These are phyloP conservation scores for Colletotrichum liriopes DNA, from an alignment of 2,329 filamentous ascomycete genomes.

Conservation along the genomic window DNA sequence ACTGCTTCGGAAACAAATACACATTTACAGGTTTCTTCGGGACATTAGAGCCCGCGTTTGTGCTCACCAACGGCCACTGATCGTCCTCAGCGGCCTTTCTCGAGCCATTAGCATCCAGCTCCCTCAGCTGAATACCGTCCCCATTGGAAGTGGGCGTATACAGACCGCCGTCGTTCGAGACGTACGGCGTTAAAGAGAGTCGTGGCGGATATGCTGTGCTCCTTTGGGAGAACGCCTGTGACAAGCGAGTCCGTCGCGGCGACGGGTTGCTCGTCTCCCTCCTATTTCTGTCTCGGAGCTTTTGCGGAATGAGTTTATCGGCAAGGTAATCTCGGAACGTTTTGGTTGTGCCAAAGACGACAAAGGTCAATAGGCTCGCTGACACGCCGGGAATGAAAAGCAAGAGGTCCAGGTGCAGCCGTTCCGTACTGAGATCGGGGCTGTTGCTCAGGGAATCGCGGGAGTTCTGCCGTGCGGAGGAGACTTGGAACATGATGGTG, in stretches of 20 bases:
- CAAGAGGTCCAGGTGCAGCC: constrained; percentile 43
- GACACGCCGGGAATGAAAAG: constrained; percentile 49
- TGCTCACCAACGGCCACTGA: constrained; percentile 15
- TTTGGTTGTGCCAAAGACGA: constrained; percentile 49
- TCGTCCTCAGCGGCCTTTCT: constrained; percentile 27
- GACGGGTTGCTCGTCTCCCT: constrained; percentile 4
- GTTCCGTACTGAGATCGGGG: constrained; percentile 52
- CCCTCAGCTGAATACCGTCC: constrained; percentile 22
- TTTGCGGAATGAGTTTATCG: constrained; percentile 42
- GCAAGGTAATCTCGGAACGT: constrained; percentile 46
- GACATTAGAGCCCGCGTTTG: not conserved
- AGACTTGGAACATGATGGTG: constrained; percentile 57
- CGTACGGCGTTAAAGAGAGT: constrained; percentile 26
- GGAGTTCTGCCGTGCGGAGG: constrained; percentile 51
- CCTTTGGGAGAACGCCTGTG: constrained; percentile 12
- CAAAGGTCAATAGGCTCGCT: constrained; percentile 45
- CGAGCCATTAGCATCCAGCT: constrained; percentile 21
- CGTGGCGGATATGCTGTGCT: constrained; percentile 20
- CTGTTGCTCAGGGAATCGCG: constrained; percentile 47
- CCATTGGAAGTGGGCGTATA: constrained; percentile 20
- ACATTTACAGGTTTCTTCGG: constrained; percentile 31
- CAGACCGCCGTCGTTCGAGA: constrained; percentile 6
- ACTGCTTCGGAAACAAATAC: constrained; percentile 32
- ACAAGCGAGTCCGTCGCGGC: not conserved
- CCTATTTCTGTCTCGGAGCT: constrained; percentile 6